These are phyloP conservation scores for Cryptococcus wingfieldii DNA, from an alignment of 1,284 basidiomycete genomes.

Conservation along the genomic window DNA sequence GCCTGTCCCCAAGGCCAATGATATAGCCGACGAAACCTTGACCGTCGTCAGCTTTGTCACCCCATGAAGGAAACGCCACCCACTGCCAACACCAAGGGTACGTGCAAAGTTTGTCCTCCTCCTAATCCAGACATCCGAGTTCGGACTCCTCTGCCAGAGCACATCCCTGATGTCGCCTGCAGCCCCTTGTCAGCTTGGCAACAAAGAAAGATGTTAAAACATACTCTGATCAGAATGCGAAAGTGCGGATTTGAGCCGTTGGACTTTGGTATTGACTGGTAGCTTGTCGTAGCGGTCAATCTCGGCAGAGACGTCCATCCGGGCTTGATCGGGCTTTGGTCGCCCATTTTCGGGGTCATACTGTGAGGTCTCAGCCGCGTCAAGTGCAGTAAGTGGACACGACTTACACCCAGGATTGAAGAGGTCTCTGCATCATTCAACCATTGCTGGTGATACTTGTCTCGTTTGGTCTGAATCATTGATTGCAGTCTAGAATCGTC, in stretches of 20 bases:
- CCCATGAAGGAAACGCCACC: conserved; percentile 1
- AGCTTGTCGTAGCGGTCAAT: conserved; percentile 40
- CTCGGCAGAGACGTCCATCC: conserved; percentile 26
- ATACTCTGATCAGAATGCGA: conserved; percentile 39
- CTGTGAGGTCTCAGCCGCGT: conserved; percentile 9
- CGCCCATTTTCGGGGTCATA: conserved; percentile 29
- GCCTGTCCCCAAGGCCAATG: conserved; percentile 43
- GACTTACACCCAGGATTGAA: conserved; percentile 38
- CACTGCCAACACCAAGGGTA: conserved; percentile 40
- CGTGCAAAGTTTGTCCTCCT: conserved; percentile 42
- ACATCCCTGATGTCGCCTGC: conserved; percentile 40
- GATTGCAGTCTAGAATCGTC: conserved; percentile 24
- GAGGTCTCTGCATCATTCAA: conserved; percentile 36
- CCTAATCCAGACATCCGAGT: conserved; percentile 40
- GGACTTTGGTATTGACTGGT: conserved; percentile 36
- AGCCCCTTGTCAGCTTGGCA: neutral
- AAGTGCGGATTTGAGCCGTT: conserved; percentile 32
- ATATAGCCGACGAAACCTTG: conserved; percentile 41
- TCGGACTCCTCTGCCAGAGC: conserved; percentile 41
- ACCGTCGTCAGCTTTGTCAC: neutral
- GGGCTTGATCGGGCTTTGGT: conserved; percentile 18
- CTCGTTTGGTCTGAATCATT: conserved; percentile 34
- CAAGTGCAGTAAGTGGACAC: neutral
- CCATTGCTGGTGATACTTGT: conserved; percentile 26
- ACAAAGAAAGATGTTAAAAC: neutral